Evolutionary conservation across 345 rosid genomes (phyloP), one percentile per base, ranked within the genome.

Genomic region (Boechera retrofracta): DNA sequence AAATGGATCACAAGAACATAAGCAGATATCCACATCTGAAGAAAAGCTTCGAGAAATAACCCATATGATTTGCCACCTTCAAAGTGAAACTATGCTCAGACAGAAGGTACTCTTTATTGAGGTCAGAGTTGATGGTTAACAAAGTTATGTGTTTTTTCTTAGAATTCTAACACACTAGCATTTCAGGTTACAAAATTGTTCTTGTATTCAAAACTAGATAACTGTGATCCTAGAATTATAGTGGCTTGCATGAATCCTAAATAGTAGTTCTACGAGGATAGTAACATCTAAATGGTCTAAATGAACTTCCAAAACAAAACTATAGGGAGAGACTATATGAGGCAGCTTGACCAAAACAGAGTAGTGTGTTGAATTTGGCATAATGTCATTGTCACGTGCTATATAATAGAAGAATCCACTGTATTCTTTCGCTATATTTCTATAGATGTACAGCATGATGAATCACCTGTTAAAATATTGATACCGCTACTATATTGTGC

Each of bases 41-140:
- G 93, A 90, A 76, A 88, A 90, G 83, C 85, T 88, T 84, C 85
- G 68, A 64, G 89, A 94, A 77, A 71, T 90, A 54, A 54, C 47
- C 24, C 84, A 80, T 56, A 82, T 76, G 82, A 83, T 90, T 42
- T 87, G 5, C 71, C 87, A 83, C 39, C 82, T 90, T 68, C 91
- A 86, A 64, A 72, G 74, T 77, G 84, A 87, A 82, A 69, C 79
- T 67, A 75, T 67, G 83, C 92, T 92, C 60, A 83, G 75, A 72
- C 83, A 72, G 71, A 87, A 86, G 95, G 97, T 92, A 85, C 66
- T 48, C 48, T 49, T 56, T 36, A 38, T n/a, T 48, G 42, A 24
- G 24, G 51, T 45, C 80, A 60, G 32, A 61, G 64, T 69, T 76
- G 15, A 31, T 64, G 54, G 2, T 29, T 32, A 45, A 56, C 36